phyloP scores from a whole-genome alignment of 192 early-diverging fungal genomes.

The Phycomyces blakesleeanus region DNA sequence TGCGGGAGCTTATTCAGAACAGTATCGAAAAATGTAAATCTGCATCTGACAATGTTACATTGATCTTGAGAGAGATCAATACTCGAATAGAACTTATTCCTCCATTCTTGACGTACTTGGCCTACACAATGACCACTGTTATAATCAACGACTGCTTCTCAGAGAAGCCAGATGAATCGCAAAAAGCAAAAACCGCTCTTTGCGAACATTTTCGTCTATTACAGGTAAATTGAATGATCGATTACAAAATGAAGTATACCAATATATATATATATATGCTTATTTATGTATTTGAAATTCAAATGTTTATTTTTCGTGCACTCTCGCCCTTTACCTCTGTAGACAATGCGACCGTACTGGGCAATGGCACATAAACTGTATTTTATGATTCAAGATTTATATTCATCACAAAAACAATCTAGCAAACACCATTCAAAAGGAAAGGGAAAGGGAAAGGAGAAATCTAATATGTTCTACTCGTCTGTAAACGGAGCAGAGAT shows the following conservation, averaged over 20 bases:
- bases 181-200: constrained; percentile 38
- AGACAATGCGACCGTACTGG: constrained; percentile 45
- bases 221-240: constrained; percentile 15
- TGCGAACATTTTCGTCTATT: constrained; percentile 38
- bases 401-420: constrained; percentile 7
- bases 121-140: constrained; percentile 46
- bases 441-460: neutral
- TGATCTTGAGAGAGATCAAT: constrained; percentile 37
- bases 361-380: constrained; percentile 49
- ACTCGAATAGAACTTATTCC: constrained; percentile 26
- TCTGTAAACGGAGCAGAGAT: neutral
- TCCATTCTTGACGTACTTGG: constrained; percentile 42
- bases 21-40: constrained; percentile 36
- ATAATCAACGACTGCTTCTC: constrained; percentile 45
- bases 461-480: neutral
- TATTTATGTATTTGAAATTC: too few species aligned
- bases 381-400: constrained; percentile 45
- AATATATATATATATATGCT: too few species aligned
- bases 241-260: too few species aligned
- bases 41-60: constrained; percentile 39
- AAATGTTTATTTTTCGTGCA: too few species aligned
- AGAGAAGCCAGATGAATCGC: constrained; percentile 31
- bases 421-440: constrained; percentile 3
- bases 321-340: neutral
- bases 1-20: constrained; percentile 30